These are phyloP conservation scores for Phytopythium montanum DNA, from an alignment of 352 stramenopile species.

Conservation along the genomic window DNA sequence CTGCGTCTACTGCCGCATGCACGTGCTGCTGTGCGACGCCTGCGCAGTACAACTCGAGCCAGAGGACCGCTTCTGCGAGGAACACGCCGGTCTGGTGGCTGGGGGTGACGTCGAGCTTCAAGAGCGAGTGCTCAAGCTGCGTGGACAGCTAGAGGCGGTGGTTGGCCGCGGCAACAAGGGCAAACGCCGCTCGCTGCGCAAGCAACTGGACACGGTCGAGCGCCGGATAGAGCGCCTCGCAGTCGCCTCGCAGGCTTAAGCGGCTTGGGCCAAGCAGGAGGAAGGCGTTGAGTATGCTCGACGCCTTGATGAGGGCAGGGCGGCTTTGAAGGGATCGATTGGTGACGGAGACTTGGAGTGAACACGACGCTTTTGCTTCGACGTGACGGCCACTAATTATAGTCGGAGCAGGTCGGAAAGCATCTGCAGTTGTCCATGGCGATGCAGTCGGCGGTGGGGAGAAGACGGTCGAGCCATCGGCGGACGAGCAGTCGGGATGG, in stretches of 20 bases:
- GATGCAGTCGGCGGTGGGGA: neutral
- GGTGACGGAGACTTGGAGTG: neutral
- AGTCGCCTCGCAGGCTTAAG: neutral
- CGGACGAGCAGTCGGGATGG: neutral
- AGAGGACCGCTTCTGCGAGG: constrained; percentile 47
- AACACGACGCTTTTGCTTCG: neutral
- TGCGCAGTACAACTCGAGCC: constrained; percentile 25
- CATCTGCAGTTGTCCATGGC: neutral
- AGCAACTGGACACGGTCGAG: constrained; percentile 73
- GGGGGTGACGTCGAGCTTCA: constrained; percentile 37
- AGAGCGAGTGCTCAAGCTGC: constrained; percentile 24
- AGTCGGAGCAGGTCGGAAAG: neutral
- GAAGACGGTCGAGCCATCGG: neutral
- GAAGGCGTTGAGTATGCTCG: neutral
- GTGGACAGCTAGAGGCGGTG: constrained; percentile 23
- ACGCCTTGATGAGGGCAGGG: neutral
- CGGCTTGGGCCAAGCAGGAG: neutral
- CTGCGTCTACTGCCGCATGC: constrained; percentile 76
- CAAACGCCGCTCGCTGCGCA: constrained; percentile 69
- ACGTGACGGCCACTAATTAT: neutral
- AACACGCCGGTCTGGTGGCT: constrained; percentile 51
- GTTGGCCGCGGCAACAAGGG: constrained; percentile 56
- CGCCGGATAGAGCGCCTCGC: constrained; percentile 46
- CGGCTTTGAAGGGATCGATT: neutral
- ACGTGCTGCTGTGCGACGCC: constrained; percentile 65